Evolutionary conservation across 2,329 filamentous ascomycete genomes (phyloP).

Genomic region (Colletotrichum sp.): DNA sequence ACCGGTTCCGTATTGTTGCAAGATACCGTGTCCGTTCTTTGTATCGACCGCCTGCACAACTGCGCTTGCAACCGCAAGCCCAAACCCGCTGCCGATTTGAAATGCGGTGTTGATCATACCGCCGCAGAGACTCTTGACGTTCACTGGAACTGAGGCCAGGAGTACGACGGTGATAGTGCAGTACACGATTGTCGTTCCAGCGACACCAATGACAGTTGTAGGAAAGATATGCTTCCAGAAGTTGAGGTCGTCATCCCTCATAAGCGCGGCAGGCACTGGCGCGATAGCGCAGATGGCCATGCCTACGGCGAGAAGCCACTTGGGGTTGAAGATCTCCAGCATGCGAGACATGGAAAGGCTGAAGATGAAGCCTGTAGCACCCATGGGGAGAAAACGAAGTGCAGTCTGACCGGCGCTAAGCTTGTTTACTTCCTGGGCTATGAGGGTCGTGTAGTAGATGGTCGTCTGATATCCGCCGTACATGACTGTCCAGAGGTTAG

Average conservation of each 20-base stretch:
- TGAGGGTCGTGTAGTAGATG: slow-evolving; percentile 16
- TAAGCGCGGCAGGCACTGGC: slow-evolving; percentile 4
- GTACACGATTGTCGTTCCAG: slow-evolving; percentile 13
- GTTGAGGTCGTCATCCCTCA: slow-evolving; percentile 4
- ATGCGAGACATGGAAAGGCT: slow-evolving; percentile 17
- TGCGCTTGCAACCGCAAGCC: slow-evolving; percentile 2
- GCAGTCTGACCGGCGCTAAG: slow-evolving; percentile 7
- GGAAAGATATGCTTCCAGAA: slow-evolving; percentile 17
- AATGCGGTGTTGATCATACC: slow-evolving; percentile 18
- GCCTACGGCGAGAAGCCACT: not conserved
- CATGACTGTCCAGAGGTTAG: not conserved
- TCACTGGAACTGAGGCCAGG: slow-evolving; percentile 6
- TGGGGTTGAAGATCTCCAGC: slow-evolving; percentile 11
- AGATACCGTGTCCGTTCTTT: not conserved
- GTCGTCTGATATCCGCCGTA: slow-evolving; percentile 15
- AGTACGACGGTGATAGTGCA: slow-evolving; percentile 18
- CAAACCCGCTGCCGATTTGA: slow-evolving; percentile 11
- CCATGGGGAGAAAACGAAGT: slow-evolving; percentile 13
- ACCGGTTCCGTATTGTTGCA: slow-evolving; percentile 7
- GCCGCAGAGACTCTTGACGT: slow-evolving; percentile 18
- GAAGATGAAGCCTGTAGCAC: slow-evolving; percentile 10
- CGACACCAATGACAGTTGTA: slow-evolving; percentile 8
- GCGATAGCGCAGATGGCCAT: slow-evolving; percentile 13
- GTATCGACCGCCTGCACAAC: slow-evolving; percentile 8
- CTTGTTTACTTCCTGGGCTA: slow-evolving; percentile 13